Percentiles rank a stretch among this genome's conserved stretches.
Conservation (phyloP, 495 filamentous ascomycete genomes). For the Neurospora sp. region DNA sequence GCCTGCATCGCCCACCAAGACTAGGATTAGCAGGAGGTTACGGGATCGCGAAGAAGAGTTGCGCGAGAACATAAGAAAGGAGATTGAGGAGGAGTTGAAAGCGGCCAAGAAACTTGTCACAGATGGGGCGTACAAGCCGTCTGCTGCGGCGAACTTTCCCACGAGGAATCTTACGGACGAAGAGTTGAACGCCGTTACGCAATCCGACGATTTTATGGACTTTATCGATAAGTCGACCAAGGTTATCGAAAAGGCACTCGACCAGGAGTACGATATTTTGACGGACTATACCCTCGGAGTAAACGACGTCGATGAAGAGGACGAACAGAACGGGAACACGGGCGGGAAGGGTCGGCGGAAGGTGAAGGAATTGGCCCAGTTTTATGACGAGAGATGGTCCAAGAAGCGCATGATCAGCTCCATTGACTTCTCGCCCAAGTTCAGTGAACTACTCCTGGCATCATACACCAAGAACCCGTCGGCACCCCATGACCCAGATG, state of each 20-base stretch:
- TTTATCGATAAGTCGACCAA: constrained; percentile 95
- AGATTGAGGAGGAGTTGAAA: constrained; percentile 87
- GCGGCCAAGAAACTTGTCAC: constrained; percentile 48
- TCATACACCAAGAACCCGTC: constrained; percentile 95
- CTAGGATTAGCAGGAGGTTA: constrained; percentile 59
- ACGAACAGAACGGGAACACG: constrained; percentile 62
- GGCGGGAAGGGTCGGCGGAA: constrained; percentile 66
- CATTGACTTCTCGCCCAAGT: constrained; percentile 89
- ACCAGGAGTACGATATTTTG: constrained; percentile 86
- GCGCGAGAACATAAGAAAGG: constrained; percentile 67
- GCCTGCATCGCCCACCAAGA: constrained; percentile 46
- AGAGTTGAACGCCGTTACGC: constrained; percentile 82
- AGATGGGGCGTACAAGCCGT: constrained; percentile 38
- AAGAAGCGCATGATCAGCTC: constrained; percentile 94
- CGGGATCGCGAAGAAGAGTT: constrained; percentile 80
- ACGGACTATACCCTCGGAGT: constrained; percentile 84
- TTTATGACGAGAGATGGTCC: constrained; percentile 92
- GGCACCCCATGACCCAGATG: constrained; percentile 89
- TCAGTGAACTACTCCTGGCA: constrained; percentile 83
- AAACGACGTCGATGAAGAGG: constrained; percentile 65
- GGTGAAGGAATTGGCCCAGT: constrained; percentile 81
- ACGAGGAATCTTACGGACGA: constrained; percentile 73
- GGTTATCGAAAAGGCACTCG: constrained; percentile 90
- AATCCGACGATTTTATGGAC: constrained; percentile 84
- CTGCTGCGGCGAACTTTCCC: constrained; percentile 53